phyloP scores from a whole-genome alignment of 345 rosid genomes.

The Linum tenue region DNA sequence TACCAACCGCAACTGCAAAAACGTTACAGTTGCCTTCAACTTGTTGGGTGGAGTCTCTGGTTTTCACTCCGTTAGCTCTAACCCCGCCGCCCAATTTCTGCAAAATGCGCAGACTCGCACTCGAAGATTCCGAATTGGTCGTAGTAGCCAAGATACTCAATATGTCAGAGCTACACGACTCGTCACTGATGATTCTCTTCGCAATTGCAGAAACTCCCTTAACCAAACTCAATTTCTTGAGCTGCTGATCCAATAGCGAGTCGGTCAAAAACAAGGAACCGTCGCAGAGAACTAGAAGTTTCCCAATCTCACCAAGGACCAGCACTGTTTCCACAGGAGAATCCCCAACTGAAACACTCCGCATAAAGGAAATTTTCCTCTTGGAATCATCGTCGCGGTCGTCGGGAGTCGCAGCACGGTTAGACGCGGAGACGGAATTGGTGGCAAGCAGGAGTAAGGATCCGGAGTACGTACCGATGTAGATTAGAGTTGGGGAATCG shows the following conservation, averaged over 20 bases:
- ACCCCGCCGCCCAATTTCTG: slow-evolving; percentile 64
- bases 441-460: slow-evolving; percentile 49
- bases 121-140: slow-evolving; percentile 24
- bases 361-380: slow-evolving; percentile 36
- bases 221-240: slow-evolving; percentile 44
- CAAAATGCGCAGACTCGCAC: slow-evolving; percentile 51
- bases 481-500: slow-evolving; percentile 47
- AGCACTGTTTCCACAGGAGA: slow-evolving; percentile 53
- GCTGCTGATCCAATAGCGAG: slow-evolving; percentile 43
- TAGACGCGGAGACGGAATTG: slow-evolving; percentile 6
- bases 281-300: slow-evolving; percentile 49
- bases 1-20: slow-evolving; percentile 47
- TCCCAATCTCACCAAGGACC: slow-evolving; percentile 41
- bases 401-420: background rate
- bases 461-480: slow-evolving; percentile 63
- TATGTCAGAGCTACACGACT: slow-evolving; percentile 42
- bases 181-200: slow-evolving; percentile 40
- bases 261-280: slow-evolving; percentile 66
- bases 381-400: background rate
- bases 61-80: slow-evolving; percentile 48
- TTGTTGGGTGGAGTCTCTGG: slow-evolving; percentile 11
- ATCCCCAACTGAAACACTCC: slow-evolving; percentile 37
- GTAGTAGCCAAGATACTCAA: slow-evolving; percentile 16
- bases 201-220: slow-evolving; percentile 52
- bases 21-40: slow-evolving; percentile 29